phyloP scores from a whole-genome alignment of 176 grass and related monocot genomes.

The Alloteropsis semialata region DNA sequence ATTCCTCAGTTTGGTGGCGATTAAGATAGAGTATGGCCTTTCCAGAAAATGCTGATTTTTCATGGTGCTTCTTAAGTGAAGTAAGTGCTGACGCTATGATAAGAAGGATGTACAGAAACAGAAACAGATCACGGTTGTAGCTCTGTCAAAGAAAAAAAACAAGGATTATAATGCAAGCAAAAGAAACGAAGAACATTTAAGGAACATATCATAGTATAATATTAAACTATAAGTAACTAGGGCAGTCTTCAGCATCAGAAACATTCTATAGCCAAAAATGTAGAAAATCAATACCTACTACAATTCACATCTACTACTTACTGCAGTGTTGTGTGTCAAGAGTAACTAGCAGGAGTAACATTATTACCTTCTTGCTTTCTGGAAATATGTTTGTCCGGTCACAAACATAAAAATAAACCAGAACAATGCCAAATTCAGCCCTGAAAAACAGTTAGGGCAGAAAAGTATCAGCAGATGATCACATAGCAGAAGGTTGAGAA shows the following conservation, averaged over 20 bases:
- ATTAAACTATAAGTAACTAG: neutral
- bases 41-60: conserved; percentile 72
- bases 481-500: neutral
- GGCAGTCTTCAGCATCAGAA: neutral
- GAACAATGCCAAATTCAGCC: conserved; percentile 62
- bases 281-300: neutral
- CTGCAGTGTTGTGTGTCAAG: neutral
- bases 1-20: conserved; percentile 82
- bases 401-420: conserved; percentile 84
- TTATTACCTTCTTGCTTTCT: conserved; percentile 69
- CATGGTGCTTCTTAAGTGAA: conserved; percentile 77
- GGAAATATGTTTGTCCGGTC: conserved; percentile 86
- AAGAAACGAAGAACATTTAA: neutral
- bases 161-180: conserved; percentile 26
- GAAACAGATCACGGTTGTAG: conserved; percentile 71
- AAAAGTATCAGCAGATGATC: neutral
- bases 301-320: neutral
- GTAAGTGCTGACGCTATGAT: conserved; percentile 63
- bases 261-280: neutral
- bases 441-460: conserved; percentile 42
- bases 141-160: conserved; percentile 44
- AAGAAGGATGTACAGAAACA: conserved; percentile 76
- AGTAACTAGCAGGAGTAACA: neutral
- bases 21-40: conserved; percentile 78
- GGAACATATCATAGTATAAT: conserved; percentile 7